A percentile compares a stretch with the other conserved stretches of the same genome.
phyloP scores from a whole-genome alignment of 2,329 filamentous ascomycete genomes.

The Chaetomiaceae sp. region DNA sequence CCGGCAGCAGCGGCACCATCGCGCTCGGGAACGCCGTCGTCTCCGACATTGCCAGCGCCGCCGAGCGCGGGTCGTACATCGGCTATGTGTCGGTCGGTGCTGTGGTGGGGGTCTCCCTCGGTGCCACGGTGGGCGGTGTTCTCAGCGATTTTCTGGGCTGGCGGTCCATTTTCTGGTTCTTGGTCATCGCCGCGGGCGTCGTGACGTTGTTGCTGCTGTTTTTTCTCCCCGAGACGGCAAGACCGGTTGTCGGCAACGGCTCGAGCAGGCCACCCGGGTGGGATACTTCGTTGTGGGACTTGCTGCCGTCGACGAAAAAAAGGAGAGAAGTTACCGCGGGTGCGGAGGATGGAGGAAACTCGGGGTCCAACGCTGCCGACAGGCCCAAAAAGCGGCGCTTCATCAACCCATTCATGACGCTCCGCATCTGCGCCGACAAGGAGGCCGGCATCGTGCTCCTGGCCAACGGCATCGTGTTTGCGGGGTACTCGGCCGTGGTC shows the following conservation, averaged over 20 bases:
- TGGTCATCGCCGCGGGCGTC: constrained; percentile 36
- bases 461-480: constrained; percentile 42
- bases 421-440: constrained; percentile 66
- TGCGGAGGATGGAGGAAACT: too few relatives aligned
- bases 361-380: too few relatives aligned
- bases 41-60: constrained; percentile 57
- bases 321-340: not conserved
- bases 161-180: constrained; percentile 49
- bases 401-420: constrained; percentile 74
- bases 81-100: constrained; percentile 46
- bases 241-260: constrained; percentile 42
- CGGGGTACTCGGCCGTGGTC: constrained; percentile 46
- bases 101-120: constrained; percentile 40
- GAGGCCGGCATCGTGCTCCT: constrained; percentile 58
- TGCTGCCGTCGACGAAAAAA: constrained; percentile 1
- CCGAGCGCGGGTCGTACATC: constrained; percentile 57
- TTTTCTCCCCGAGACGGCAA: constrained; percentile 43
- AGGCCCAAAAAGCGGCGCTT: constrained; percentile 9
- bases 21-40: constrained; percentile 55
- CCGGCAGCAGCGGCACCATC: constrained; percentile 55
- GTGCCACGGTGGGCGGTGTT: constrained; percentile 46
- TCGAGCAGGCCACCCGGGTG: not conserved
- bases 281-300: constrained; percentile 7
- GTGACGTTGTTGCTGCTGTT: constrained; percentile 35
- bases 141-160: constrained; percentile 45